A percentile compares a stretch with the other conserved stretches of the same genome.
Evolutionary conservation across 257 asterid genomes (phyloP).

Genomic region (Solanum clarkiae): DNA sequence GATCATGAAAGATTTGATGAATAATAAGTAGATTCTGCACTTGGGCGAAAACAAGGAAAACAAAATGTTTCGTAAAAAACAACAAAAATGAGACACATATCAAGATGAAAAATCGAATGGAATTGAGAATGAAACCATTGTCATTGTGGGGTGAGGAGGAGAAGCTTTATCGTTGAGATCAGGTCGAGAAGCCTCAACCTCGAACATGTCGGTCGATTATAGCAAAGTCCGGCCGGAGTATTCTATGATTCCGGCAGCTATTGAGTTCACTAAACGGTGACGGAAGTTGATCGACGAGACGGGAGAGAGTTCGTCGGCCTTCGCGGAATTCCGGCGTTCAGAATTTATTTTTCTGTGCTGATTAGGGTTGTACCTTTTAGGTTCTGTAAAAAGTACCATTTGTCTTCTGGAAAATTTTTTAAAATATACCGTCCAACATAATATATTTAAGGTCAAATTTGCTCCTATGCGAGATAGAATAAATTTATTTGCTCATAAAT

Average conservation of each 20-base stretch:
- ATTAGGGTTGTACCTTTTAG: slow-evolving; percentile 22
- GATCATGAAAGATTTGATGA: background rate
- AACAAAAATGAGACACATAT: background rate
- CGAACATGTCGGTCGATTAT: background rate
- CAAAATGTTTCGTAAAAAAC: no score
- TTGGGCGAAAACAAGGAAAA: no score
- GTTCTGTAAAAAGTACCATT: background rate
- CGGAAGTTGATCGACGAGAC: background rate
- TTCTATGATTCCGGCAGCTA: background rate
- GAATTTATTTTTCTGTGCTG: background rate
- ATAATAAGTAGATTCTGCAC: background rate
- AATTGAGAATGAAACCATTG: background rate
- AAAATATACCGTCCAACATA: no score
- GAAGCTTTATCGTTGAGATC: background rate
- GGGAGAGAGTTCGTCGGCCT: background rate
- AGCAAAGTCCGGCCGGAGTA: background rate
- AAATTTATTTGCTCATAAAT: background rate
- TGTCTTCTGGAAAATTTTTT: no score
- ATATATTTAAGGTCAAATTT: no score
- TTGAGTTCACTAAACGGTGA: background rate
- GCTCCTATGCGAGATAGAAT: no score
- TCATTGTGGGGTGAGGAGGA: background rate
- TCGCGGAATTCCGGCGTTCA: background rate
- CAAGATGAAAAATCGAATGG: background rate
- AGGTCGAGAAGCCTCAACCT: background rate